A percentile compares a stretch with the other conserved stretches of the same genome.
phyloP scores from a whole-genome alignment of 2,329 filamentous ascomycete species.

The Arthrobotrys megalospora region DNA sequence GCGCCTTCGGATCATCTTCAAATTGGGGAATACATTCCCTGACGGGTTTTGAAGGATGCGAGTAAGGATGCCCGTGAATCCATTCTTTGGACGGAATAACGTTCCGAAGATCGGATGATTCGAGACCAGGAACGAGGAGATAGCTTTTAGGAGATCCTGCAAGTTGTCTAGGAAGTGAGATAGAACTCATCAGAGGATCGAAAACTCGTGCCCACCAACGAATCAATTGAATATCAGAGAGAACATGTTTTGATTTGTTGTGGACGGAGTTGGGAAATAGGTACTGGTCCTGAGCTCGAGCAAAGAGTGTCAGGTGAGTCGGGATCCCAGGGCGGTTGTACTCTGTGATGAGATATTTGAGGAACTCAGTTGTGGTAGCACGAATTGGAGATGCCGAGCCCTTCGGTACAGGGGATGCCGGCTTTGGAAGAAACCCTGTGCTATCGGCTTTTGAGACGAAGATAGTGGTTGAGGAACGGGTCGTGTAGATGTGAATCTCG shows the following conservation, averaged over 20 bases:
- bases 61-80: conserved; percentile 81
- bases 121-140: conserved; percentile 87
- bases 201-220: conserved; percentile 96
- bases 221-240: conserved; percentile 90
- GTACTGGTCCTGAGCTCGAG: conserved; percentile 91
- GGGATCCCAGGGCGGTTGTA: conserved; percentile 76
- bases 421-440: conserved; percentile 79
- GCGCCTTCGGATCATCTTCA: conserved; percentile 93
- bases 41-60: conserved; percentile 64
- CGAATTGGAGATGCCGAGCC: conserved; percentile 77
- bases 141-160: conserved; percentile 72
- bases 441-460: conserved; percentile 99
- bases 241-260: conserved; percentile 86
- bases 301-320: conserved; percentile 87
- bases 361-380: conserved; percentile 80
- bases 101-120: conserved; percentile 82
- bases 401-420: conserved; percentile 32
- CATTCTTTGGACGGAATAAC: conserved; percentile 79
- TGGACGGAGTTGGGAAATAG: conserved; percentile 93
- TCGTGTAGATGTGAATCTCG: conserved; percentile 84
- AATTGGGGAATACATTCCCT: conserved; percentile 82
- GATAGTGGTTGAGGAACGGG: conserved; percentile 77
- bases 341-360: conserved; percentile 81
- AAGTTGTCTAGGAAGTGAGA: conserved; percentile 66
- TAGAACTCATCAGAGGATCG: conserved; percentile 76